Evolutionary conservation across 306 rosid genomes (phyloP), one percentile per base, ranked within the genome.

Genomic region (Lotus japonicus): DNA sequence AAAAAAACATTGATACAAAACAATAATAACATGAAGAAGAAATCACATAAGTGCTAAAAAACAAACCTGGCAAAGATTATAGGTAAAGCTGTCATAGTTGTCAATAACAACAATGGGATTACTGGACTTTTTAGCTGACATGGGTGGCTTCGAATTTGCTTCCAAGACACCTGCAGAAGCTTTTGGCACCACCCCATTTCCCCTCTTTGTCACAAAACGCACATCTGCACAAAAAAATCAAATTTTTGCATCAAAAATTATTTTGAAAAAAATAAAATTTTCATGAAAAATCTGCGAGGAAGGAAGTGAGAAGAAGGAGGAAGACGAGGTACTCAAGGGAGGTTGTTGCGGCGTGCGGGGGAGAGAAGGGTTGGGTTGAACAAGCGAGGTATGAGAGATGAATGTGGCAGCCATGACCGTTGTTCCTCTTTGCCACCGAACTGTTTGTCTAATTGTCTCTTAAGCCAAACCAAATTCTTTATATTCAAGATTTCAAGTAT

Each of bases 21-120:
- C 17, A 6, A 38, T 7, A 70, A 58, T 12, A 7, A n/a, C 43
- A 50, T 1, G 38, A 59, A 35, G 1, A 35, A 67, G 9, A 46
- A 71, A 39, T 8, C 17, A 45, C 13, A 28, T 1, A 49, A 44
- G 14, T 2, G 7, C 19, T 0, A 9, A 50, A 60, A 28, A 49
- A 14, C 12, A 17, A 75, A 92, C 98, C 96, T 92, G 98, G 60
- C 97, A 89, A 42, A 92, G 96, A 66, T 92, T 92, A 84, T 92
- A 92, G 69, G 98, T 92, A 72, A 92, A 92, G 78, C 97, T 89
- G 60, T 78, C 86, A 53, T 82, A 82, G 75, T 82, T 82, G 51
- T 82, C 86, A 59, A 82, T 82, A n/a, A 82, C 83, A 59, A 74
- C 61, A 44, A 82, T 82, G 12, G 86, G 86, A 57, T 71, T 62